Evolutionary conservation across 352 stramenopile species (phyloP).

Genomic region (Pelagophyceae sp.): DNA sequence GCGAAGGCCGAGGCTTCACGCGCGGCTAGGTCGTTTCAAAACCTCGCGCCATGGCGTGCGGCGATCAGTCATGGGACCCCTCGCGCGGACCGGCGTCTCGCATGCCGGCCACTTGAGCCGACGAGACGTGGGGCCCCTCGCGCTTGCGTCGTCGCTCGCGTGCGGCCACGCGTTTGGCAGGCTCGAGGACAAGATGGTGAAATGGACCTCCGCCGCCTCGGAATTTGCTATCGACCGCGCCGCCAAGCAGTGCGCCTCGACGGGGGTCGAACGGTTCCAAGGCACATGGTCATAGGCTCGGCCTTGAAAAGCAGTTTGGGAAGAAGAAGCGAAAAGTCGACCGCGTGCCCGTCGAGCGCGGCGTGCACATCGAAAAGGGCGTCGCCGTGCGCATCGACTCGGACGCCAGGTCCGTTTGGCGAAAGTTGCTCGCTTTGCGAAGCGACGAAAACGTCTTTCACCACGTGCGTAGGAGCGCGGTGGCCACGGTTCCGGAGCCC

Average conservation of each 20-base stretch:
- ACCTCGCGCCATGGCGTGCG: not conserved
- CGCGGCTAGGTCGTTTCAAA: no score
- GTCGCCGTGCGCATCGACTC: constrained; percentile 13
- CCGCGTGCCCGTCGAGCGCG: not conserved
- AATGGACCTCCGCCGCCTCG: not conserved
- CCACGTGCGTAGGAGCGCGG: no score
- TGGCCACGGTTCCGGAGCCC: not conserved
- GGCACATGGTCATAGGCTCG: not conserved
- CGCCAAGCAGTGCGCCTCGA: not conserved
- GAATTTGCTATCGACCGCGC: not conserved
- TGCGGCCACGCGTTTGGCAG: not conserved
- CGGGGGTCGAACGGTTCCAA: not conserved
- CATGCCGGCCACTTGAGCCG: no score
- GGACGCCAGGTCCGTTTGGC: not conserved
- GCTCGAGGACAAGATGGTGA: constrained; percentile 17
- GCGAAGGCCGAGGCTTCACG: no score
- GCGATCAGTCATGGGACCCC: constrained; percentile 3
- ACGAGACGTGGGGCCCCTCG: no score
- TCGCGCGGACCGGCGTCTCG: no score
- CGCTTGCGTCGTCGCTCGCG: no score
- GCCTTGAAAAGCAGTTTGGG: not conserved
- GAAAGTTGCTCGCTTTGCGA: not conserved
- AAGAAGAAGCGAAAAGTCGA: not conserved
- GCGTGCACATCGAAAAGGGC: constrained; percentile 5
- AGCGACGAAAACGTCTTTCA: no score